Conservation (phyloP, 129 eudicot genomes). For the Artemisia annua region DNA sequence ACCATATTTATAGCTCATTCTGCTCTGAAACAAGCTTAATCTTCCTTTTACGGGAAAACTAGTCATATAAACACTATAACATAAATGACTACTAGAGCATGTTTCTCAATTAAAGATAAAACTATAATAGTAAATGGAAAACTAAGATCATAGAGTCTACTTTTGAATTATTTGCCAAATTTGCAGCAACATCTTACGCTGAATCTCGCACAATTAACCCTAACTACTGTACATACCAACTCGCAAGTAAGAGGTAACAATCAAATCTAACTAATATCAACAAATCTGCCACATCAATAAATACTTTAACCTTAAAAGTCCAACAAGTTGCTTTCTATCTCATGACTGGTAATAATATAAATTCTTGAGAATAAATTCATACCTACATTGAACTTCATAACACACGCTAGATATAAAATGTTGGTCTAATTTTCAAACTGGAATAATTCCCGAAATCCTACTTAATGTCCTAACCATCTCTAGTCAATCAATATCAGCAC, state of each 20-base stretch:
- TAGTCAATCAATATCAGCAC: neutral
- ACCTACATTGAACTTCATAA: neutral
- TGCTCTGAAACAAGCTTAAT: neutral
- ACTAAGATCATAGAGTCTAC: neutral
- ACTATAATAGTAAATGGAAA: too few species aligned
- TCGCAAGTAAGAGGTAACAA: constrained; percentile 1
- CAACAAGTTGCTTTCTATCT: neutral
- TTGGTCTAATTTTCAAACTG: neutral
- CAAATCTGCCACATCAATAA: neutral
- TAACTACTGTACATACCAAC: neutral
- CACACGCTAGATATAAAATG: neutral
- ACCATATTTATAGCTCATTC: neutral
- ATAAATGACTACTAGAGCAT: neutral
- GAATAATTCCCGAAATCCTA: neutral
- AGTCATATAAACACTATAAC: neutral
- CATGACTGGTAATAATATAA: neutral
- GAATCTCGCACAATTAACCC: neutral
- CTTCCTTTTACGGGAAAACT: neutral
- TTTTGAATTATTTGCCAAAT: neutral
- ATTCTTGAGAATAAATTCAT: neutral
- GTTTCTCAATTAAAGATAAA: neutral
- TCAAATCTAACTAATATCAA: neutral
- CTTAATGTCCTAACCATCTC: neutral
- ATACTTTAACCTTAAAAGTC: neutral
- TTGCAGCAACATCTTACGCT: neutral